phyloP scores from a whole-genome alignment of 129 eudicot species.

The Centaurea solstitialis region DNA sequence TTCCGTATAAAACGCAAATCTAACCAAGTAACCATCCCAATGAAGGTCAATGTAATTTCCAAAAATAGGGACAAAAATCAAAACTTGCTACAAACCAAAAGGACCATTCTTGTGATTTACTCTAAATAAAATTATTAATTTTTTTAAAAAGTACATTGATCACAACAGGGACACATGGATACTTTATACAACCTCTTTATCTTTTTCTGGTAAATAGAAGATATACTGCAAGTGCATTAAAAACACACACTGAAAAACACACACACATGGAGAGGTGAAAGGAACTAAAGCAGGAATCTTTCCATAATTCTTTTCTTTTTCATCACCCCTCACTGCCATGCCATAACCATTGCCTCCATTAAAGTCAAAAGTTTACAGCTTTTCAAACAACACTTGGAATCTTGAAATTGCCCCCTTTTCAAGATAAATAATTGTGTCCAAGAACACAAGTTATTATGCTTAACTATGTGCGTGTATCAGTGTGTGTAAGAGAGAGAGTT shows the following conservation, averaged over 20 bases:
- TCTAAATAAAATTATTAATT: not conserved
- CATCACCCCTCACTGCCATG: slow-evolving; percentile 14
- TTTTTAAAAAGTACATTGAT: not conserved
- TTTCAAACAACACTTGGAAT: slow-evolving; percentile 16
- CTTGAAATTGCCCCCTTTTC: slow-evolving; percentile 14
- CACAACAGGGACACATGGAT: slow-evolving; percentile 28
- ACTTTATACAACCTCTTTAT: slow-evolving; percentile 19
- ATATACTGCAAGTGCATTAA: slow-evolving; percentile 36
- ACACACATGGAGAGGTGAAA: slow-evolving; percentile 28
- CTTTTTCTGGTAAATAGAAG: slow-evolving; percentile 16
- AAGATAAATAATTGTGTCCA: not conserved
- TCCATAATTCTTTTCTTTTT: slow-evolving; percentile 3
- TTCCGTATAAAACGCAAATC: not conserved
- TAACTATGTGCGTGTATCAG: slow-evolving; percentile 1
- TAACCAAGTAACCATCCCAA: no score
- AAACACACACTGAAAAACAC: slow-evolving; percentile 1
- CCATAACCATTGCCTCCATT: slow-evolving; percentile 23
- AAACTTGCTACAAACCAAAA: not conserved
- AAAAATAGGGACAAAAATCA: not conserved
- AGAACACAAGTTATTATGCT: not conserved
- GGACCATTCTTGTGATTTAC: not conserved
- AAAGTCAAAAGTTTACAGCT: slow-evolving; percentile 17
- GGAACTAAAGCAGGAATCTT: slow-evolving; percentile 28
- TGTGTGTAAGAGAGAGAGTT: not conserved
- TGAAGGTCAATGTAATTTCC: not conserved